Base-by-base conservation (phyloP, 768 basidiomycete genomes). In the Auricularia cornea region DNA sequence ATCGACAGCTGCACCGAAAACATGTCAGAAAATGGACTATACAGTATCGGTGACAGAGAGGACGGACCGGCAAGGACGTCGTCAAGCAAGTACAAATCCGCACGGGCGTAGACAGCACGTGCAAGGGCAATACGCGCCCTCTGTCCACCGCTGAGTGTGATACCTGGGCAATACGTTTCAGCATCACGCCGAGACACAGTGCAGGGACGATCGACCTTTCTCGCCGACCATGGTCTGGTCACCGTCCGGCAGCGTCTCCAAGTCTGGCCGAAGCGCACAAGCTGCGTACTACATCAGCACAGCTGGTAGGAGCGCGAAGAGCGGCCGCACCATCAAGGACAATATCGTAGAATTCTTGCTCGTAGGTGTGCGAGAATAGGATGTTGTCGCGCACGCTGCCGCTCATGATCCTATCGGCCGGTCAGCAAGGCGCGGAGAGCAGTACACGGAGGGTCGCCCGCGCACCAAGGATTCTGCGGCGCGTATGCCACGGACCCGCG, bases 341-440 rank as follows among this genome's bases (percentile, higher is more conserved):
- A 18, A 87, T 70, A 61, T 90, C 82, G 68, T 95, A 96, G 67
- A 92, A 96, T 0, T 79, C 80, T 65, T 90, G 87, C 60, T 98
- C 94, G 65, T 88, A 97, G 67, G 86, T 82, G 73, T 95, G 90
- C 11, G 88, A 93, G 76, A 98, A 98, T 35, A 92, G 70, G 65
- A 98, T 98, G 70, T 98, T 98, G 51, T 94, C 91, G 40, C 88
- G 83, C 59, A 98, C 83, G 2, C 90, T 87, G 0, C 91, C 85
- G 2, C 91, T 92, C 73, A 95, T 81, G 52, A 97, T 85, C 90
- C 89, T 90, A 31, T 3, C 12, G 29, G 31, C 4, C 33, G 35
- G 20, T 41, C 29, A 14, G 2, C n/a, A 35, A 6, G 29, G 40
- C 31, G 31, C 3, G 14, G 31, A 51, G 20, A 20, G 6, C 12